Evolutionary conservation across 805 yeast species (phyloP).

Genomic region (Spathaspora arborariae): DNA sequence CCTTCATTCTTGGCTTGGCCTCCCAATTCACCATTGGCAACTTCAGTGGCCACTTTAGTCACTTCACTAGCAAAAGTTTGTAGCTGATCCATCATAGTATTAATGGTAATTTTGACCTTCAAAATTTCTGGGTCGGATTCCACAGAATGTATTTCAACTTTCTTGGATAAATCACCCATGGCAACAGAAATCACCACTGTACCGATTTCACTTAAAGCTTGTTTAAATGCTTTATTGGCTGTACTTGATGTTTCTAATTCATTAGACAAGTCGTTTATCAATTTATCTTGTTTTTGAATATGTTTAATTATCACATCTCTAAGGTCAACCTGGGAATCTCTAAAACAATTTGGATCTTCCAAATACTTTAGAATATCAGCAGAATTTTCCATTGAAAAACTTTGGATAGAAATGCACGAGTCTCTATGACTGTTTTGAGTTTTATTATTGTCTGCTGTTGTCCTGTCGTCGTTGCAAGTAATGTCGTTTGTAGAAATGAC

Average conservation of each 20-base stretch:
- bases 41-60: constrained; percentile 83
- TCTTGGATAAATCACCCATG: constrained; percentile 80
- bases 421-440: not conserved
- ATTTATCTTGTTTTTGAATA: constrained; percentile 26
- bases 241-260: constrained; percentile 34
- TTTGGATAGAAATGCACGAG: not conserved
- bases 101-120: constrained; percentile 76
- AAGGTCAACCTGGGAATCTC: constrained; percentile 23
- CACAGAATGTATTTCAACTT: constrained; percentile 67
- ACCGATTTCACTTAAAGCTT: constrained; percentile 75
- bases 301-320: constrained; percentile 28
- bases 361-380: constrained; percentile 30
- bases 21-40: constrained; percentile 85
- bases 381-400: constrained; percentile 15
- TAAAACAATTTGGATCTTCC: constrained; percentile 35
- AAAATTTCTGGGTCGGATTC: constrained; percentile 77
- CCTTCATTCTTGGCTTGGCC: constrained; percentile 85
- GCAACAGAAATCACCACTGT: constrained; percentile 86
- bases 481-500: not conserved
- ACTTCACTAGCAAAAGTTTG: constrained; percentile 80
- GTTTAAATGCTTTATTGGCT: constrained; percentile 71
- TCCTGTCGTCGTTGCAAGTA: not conserved
- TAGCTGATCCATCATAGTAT: constrained; percentile 85
- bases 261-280: constrained; percentile 21
- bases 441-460: not conserved